Evolutionary conservation across 2,329 filamentous ascomycete genomes (phyloP).

Genomic region (Trichoderma sp.): DNA sequence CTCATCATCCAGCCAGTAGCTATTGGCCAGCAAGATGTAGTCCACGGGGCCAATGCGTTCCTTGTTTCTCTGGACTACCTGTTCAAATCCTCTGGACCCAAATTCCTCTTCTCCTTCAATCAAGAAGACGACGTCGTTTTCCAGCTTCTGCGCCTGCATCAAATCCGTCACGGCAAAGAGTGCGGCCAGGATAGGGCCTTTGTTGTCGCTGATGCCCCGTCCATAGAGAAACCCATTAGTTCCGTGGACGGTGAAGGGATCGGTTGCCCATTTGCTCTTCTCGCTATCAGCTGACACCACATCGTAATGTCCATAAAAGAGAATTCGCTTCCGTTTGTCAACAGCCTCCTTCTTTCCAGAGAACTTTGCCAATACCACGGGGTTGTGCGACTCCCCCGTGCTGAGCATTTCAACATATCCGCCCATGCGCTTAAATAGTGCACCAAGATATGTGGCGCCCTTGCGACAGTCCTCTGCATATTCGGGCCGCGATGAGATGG

Average conservation of each 20-base stretch:
- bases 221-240: slow-evolving; percentile 92
- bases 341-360: slow-evolving; percentile 66
- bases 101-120: slow-evolving; percentile 97
- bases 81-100: slow-evolving; percentile 84
- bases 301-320: slow-evolving; percentile 98
- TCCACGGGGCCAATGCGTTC: slow-evolving; percentile 84
- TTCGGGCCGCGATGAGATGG: slow-evolving; percentile 80
- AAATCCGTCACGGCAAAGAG: slow-evolving; percentile 91
- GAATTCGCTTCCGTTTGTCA: slow-evolving; percentile 72
- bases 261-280: slow-evolving; percentile 76
- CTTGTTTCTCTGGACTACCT: slow-evolving; percentile 77
- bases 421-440: slow-evolving; percentile 87
- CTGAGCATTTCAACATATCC: slow-evolving; percentile 88
- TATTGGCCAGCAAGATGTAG: slow-evolving; percentile 93
- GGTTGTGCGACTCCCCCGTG: slow-evolving; percentile 75
- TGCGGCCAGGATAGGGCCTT: slow-evolving; percentile 90
- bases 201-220: slow-evolving; percentile 95
- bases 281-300: slow-evolving; percentile 87
- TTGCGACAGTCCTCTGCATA: slow-evolving; percentile 89
- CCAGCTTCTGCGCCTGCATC: slow-evolving; percentile 75
- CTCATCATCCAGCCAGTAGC: slow-evolving; percentile 96
- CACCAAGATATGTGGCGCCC: slow-evolving; percentile 85
- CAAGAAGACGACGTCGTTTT: slow-evolving; percentile 86
- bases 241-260: slow-evolving; percentile 87
- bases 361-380: slow-evolving; percentile 90